These are phyloP conservation scores for Leptodontidium sp. DNA, from an alignment of 2,329 filamentous ascomycete species.

Conservation along the genomic window DNA sequence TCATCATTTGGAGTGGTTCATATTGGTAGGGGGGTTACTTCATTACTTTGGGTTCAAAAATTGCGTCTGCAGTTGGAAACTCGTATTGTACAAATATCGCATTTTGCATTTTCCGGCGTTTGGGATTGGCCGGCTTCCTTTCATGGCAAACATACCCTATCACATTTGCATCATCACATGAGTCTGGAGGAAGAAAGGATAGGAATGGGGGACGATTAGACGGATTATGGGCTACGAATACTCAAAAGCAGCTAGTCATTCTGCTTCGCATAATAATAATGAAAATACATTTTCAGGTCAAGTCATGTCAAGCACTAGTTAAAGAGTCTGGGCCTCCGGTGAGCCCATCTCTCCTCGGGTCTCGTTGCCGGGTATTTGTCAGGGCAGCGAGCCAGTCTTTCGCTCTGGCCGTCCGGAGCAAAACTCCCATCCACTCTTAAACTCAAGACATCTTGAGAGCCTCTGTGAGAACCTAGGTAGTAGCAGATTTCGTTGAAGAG, in stretches of 20 bases:
- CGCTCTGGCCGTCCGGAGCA: too few relatives aligned
- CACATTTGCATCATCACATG: conserved; percentile 8
- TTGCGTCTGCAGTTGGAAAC: not conserved
- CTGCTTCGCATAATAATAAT: conserved; percentile 5
- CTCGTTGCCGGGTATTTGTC: not conserved
- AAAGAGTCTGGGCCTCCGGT: too few relatives aligned
- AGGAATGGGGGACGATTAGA: not conserved
- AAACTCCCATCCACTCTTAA: too few relatives aligned
- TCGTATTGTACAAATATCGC: not conserved
- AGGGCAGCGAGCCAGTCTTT: too few relatives aligned
- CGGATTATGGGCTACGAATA: not conserved
- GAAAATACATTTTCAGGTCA: not conserved
- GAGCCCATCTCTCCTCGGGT: too few relatives aligned
- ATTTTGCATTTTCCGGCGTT: conserved; percentile 4
- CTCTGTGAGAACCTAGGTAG: too few relatives aligned
- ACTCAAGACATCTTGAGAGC: too few relatives aligned
- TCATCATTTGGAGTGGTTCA: not conserved
- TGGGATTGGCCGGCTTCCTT: not conserved
- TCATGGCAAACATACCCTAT: not conserved
- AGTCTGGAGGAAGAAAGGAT: not conserved
- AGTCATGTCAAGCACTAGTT: too few relatives aligned
- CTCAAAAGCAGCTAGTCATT: not conserved
- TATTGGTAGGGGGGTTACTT: not conserved
- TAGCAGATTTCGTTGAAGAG: not conserved
- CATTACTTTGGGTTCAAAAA: not conserved